Conservation (phyloP, 768 basidiomycete species). For the Russula earlei region DNA sequence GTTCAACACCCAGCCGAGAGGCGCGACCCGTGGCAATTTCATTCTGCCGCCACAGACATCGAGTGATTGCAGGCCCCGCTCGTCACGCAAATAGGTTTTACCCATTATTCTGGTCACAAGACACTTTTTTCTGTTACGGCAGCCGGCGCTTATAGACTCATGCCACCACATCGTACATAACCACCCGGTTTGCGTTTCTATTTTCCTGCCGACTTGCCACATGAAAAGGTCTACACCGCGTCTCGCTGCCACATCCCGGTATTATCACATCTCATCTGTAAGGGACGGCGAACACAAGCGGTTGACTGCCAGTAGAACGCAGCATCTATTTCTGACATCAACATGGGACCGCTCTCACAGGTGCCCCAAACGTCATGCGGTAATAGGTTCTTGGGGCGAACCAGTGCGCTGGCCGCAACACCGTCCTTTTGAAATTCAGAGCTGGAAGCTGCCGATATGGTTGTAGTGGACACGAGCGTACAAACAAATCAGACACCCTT, state of each 20-base stretch:
- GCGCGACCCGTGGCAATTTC: neutral
- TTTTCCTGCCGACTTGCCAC: neutral
- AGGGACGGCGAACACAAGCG: neutral
- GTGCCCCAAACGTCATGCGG: slow-evolving; percentile 11
- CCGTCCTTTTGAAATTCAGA: neutral
- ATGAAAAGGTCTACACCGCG: neutral
- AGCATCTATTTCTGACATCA: neutral
- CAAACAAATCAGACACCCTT: neutral
- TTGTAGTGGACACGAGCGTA: neutral
- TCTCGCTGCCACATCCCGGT: neutral
- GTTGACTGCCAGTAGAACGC: neutral
- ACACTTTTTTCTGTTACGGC: neutral
- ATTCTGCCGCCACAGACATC: too few relatives aligned
- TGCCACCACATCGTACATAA: neutral
- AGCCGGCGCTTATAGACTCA: neutral
- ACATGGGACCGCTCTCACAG: neutral
- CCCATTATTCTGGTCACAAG: neutral
- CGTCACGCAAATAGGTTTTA: too few relatives aligned
- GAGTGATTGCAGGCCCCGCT: too few relatives aligned
- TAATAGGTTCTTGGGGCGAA: neutral
- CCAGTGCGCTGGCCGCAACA: neutral
- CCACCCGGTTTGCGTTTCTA: neutral
- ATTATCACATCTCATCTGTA: neutral
- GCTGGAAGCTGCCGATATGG: neutral
- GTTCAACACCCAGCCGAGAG: neutral